Evolutionary conservation across 495 filamentous ascomycete genomes (phyloP), one percentile per base, ranked within the genome.

Genomic region (Sporormia fimetaria): DNA sequence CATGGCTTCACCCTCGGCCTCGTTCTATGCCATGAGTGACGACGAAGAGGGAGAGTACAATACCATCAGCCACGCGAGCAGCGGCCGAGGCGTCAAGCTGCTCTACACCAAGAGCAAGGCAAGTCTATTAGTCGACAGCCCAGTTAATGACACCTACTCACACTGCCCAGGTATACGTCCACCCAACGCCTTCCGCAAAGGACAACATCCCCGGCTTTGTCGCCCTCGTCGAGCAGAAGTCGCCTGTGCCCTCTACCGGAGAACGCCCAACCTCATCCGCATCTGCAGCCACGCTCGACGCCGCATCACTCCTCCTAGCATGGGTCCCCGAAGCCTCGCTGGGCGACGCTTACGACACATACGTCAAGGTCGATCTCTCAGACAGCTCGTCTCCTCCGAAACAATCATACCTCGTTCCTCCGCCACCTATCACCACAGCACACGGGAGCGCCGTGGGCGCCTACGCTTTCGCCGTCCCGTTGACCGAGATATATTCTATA

Each of bases 121-220:
- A 49, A 25, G 68, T 57, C 34, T 28, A n/a, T 20, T 15, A 8
- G 6, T 21, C 15, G 10, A 35, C 8, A 12, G 1, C 1, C 14
- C 3, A 18, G 32, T 18, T 33, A 33, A 21, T 29, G 24, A 40
- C 32, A 27, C 17, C 32, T 30, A 24, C 32, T 33, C 6, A 4
- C 1, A 10, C 21, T 21, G 18, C 29, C 3, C 31, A 87, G 82
- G 88, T 98, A 57, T 98, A 96, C 57, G 77, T 98, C n/a, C 90
- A 98, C 61, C 90, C 92, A 0, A 87, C 85, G 0, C 80, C 92
- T 0, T 90, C 86, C 2, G 69, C 88, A 5, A 90, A 83, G 66
- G 92, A 98, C 63, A 98, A 98, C 47, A 88, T 98, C 47, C 67
- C 84, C n/a, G 90, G 90, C 15, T 98, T 92, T 53, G 81, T 98